Conservation (phyloP, 2,329 filamentous ascomycete species). For the Hawksworthiomyces lignivorus region DNA sequence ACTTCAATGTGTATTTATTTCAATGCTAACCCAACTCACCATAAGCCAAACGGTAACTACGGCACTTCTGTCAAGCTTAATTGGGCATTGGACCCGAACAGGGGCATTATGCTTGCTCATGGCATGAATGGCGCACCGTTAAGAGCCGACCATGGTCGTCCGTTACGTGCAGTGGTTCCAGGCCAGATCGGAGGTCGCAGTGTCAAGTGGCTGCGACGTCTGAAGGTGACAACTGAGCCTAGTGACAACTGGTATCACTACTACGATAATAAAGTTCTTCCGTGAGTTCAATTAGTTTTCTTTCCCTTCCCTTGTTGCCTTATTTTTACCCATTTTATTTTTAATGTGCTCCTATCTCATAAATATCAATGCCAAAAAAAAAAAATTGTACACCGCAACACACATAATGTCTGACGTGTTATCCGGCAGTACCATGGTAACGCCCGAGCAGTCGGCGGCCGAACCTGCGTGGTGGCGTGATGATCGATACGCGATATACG, state of each 20-base stretch:
- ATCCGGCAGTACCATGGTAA: slow-evolving; percentile 57
- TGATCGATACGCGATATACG: slow-evolving; percentile 87
- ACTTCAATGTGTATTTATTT: no score
- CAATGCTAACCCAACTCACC: slow-evolving; percentile 25
- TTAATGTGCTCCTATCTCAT: no score
- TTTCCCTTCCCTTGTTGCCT: no score
- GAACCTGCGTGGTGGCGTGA: slow-evolving; percentile 57
- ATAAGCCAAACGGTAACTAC: slow-evolving; percentile 78
- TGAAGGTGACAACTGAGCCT: slow-evolving; percentile 69
- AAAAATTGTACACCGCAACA: no score
- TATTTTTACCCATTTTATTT: no score
- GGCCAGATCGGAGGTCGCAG: slow-evolving; percentile 88
- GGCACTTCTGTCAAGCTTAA: slow-evolving; percentile 82
- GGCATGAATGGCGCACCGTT: slow-evolving; percentile 84
- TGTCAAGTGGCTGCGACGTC: slow-evolving; percentile 83
- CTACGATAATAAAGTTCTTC: slow-evolving; percentile 84
- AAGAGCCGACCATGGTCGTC: slow-evolving; percentile 77
- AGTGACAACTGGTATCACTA: slow-evolving; percentile 96
- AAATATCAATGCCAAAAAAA: no score
- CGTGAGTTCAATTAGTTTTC: no score
- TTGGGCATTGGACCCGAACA: slow-evolving; percentile 77
- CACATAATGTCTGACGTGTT: background rate
- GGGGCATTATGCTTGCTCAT: slow-evolving; percentile 79
- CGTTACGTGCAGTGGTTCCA: slow-evolving; percentile 73
- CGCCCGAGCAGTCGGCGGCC: slow-evolving; percentile 48